phyloP scores from a whole-genome alignment of 2,329 filamentous ascomycete species.

The Zelopaecilomyces penicillatus region DNA sequence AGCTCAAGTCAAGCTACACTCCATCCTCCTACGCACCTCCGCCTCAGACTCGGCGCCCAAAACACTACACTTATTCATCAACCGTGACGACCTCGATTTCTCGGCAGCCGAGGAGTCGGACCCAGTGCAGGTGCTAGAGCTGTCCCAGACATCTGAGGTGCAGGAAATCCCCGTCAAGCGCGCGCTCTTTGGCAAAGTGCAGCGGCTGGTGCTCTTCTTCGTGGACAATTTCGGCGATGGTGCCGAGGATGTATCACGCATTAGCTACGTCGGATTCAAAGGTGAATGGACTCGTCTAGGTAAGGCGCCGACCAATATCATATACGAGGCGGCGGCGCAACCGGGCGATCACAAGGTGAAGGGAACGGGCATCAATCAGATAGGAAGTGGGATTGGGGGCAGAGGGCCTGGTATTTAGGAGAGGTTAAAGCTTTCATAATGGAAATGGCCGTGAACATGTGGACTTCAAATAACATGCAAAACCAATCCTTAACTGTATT shows the following conservation, averaged over 20 bases:
- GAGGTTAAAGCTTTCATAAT: conserved; percentile 1
- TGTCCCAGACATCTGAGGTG: conserved; percentile 70
- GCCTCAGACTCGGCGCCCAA: conserved; percentile 61
- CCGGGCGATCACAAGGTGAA: conserved; percentile 73
- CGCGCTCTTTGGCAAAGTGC: conserved; percentile 82
- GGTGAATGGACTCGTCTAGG: conserved; percentile 88
- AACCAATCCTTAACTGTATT: too few relatives aligned
- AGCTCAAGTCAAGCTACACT: conserved; percentile 86
- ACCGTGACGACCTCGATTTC: conserved; percentile 84
- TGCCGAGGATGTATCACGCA: conserved; percentile 68
- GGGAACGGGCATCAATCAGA: conserved; percentile 44
- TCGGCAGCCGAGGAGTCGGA: conserved; percentile 57
- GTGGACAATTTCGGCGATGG: conserved; percentile 81
- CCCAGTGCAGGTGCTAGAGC: conserved; percentile 67
- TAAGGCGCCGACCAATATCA: conserved; percentile 61
- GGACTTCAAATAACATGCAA: conserved; percentile 2
- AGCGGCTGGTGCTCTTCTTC: conserved; percentile 76
- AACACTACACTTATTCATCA: conserved; percentile 81
- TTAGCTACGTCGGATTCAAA: conserved; percentile 85
- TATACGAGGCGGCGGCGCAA: conserved; percentile 92
- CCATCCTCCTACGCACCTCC: conserved; percentile 76
- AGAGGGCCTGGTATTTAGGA: conserved; percentile 25
- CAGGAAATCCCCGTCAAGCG: conserved; percentile 84
- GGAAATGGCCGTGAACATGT: background rate
- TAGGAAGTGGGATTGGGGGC: conserved; percentile 47